Evolutionary conservation across 2,329 filamentous ascomycete species (phyloP).

Genomic region (Alternaria brassicicola): DNA sequence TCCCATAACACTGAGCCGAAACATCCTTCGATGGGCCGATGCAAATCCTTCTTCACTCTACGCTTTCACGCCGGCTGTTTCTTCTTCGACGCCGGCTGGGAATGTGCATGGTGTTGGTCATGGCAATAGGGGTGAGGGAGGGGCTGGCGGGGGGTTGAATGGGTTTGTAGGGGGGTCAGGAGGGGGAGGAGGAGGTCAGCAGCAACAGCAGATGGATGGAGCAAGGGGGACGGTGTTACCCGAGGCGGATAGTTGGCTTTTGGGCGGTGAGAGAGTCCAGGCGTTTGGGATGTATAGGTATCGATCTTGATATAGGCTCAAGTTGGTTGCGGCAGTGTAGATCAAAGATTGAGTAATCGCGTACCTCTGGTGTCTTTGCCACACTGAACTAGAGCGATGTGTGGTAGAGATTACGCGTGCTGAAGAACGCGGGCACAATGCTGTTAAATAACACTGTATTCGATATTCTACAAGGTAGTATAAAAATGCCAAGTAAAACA

Average conservation of each 20-base stretch:
- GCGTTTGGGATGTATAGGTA: not conserved
- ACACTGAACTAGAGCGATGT: not conserved
- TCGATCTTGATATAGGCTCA: not conserved
- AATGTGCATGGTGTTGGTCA: not conserved
- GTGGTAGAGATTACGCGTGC: not conserved
- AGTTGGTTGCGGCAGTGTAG: not conserved
- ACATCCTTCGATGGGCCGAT: conserved; percentile 50
- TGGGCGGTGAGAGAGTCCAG: not conserved
- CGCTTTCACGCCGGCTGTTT: not conserved
- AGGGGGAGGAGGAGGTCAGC: not conserved
- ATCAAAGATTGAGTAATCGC: not conserved
- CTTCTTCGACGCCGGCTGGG: not conserved
- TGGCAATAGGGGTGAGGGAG: not conserved
- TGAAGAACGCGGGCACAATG: no score
- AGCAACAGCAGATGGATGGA: not conserved
- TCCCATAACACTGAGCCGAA: conserved; percentile 45
- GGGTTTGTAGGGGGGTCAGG: not conserved
- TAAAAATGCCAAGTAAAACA: no score
- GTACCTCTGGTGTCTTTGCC: not conserved
- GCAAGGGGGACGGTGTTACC: not conserved
- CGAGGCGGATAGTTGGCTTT: conserved; percentile 7
- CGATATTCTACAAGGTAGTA: no score
- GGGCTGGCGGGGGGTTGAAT: not conserved
- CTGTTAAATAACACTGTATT: no score
- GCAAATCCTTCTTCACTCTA: conserved; percentile 33